Conservation (phyloP, 2,329 filamentous ascomycete genomes). For the Ophiognomonia clavigignenti-juglandacearum region DNA sequence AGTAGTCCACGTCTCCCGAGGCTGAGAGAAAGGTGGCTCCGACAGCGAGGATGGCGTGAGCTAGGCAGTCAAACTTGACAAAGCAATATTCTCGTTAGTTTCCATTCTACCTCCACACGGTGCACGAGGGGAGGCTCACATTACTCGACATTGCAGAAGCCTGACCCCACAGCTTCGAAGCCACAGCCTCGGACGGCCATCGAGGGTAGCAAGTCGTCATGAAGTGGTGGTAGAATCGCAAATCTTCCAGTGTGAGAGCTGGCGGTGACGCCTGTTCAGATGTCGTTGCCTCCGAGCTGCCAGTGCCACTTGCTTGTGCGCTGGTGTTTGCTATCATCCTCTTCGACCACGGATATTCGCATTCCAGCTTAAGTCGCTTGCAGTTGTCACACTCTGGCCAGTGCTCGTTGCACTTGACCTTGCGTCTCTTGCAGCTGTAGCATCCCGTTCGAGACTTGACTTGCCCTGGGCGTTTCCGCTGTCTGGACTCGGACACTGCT, state of each 20-base stretch:
- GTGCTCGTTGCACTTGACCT: constrained; percentile 40
- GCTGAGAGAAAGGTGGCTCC: neutral
- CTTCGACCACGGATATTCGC: constrained; percentile 27
- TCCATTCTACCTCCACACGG: neutral
- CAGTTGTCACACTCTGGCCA: constrained; percentile 32
- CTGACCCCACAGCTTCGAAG: neutral
- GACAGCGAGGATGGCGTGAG: neutral
- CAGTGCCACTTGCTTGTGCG: too few species aligned
- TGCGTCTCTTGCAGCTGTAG: constrained; percentile 34
- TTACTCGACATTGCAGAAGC: neutral
- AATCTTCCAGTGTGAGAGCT: constrained; percentile 36
- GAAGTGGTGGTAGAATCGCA: constrained; percentile 51
- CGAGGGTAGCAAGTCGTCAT: neutral
- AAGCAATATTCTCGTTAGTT: neutral
- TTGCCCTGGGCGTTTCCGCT: constrained; percentile 21
- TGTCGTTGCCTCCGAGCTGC: too few species aligned
- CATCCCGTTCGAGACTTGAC: constrained; percentile 36
- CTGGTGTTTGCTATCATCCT: too few species aligned
- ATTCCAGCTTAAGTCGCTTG: constrained; percentile 29
- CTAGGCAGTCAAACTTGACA: neutral
- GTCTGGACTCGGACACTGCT: neutral
- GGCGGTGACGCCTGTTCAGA: constrained; percentile 13
- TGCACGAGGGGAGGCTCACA: neutral
- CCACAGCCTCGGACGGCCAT: neutral
- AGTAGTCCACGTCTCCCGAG: neutral